These are phyloP conservation scores for Apiospora kogelbergensis DNA, from an alignment of 2,329 filamentous ascomycete genomes.

Conservation along the genomic window DNA sequence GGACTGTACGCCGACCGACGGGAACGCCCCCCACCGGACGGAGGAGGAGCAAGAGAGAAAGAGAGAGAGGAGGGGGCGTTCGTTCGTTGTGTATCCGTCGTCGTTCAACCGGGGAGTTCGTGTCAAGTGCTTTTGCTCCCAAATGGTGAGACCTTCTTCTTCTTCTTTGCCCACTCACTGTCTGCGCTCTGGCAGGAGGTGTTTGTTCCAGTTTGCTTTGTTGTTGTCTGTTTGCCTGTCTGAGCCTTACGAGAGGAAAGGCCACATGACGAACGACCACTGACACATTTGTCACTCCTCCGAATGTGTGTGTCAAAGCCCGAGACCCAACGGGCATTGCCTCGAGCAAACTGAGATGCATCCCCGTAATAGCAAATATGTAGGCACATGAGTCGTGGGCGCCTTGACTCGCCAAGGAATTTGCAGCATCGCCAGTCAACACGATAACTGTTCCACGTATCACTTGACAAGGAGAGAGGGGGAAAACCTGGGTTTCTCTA, in stretches of 20 bases:
- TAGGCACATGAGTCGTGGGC: background rate
- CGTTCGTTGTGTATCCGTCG: too few species aligned
- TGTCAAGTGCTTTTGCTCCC: too few species aligned
- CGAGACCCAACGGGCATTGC: background rate
- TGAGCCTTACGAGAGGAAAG: background rate
- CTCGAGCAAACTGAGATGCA: background rate
- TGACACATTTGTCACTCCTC: background rate
- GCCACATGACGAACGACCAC: background rate
- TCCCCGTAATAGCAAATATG: background rate
- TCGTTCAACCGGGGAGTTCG: too few species aligned
- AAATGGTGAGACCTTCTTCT: too few species aligned
- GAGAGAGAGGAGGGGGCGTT: too few species aligned
- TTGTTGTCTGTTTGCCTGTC: too few species aligned
- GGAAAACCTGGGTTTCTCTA: background rate
- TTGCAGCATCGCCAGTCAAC: background rate
- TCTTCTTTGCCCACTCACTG: too few species aligned
- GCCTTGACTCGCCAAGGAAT: background rate
- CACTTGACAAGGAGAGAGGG: too few species aligned
- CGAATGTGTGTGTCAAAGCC: background rate
- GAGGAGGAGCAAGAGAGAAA: background rate
- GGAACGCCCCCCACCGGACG: slow-evolving; percentile 3
- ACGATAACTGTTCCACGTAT: too few species aligned
- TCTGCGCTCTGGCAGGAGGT: background rate
- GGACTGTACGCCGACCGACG: background rate
- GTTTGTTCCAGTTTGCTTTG: background rate